Base-by-base conservation (phyloP, 495 filamentous ascomycete genomes). In the Podospora anserina region DNA sequence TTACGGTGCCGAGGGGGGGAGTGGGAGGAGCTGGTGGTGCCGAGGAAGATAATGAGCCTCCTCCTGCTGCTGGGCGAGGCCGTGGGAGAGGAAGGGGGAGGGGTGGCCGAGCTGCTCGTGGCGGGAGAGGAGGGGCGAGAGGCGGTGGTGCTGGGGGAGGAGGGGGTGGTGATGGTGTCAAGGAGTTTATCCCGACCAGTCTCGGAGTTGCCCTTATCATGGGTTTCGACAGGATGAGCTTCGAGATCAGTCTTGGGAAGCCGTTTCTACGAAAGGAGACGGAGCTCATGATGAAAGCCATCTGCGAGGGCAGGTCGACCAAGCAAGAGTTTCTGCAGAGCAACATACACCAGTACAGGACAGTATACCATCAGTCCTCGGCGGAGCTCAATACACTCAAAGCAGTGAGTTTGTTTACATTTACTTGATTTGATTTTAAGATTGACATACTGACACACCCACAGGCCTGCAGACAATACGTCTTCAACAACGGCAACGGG, bases 231-330 rank as follows among this genome's bases (percentile, higher is more conserved):
- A 88, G 89, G 67, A 91, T 99, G 80, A 91, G 89, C 34, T 88
- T 97, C 64, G 93, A 96, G 63, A 93, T 89, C 20, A 96, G 91
- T 66, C 85, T 99, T 18, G 91, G 92, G 73, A 99, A 99, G 78
- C 95, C 95, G n/a, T 98, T 98, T 76, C 81, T 99, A 56, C 87
- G 95, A 28, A 98, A 99, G 78, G 94, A 99, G 82, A 97, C 96
- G 93, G 95, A 99, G 78, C 78, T 90, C 66, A 89, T 91, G 71
- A 96, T 99, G 94, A 92, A 92, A 74, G 91, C 91, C 65, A 96
- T 99, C 61, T 97, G 95, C 78, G 92, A 92, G 64, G 96, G 96
- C n/a, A 85, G 84, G 19, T 89, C 88, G 66, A 89, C 88, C 15
- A 88, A 88, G 56, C 85, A 85, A 49, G 87, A 87, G 27, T 89